Evolutionary conservation across 257 asterid genomes (phyloP).

Genomic region (Petunia secreta): DNA sequence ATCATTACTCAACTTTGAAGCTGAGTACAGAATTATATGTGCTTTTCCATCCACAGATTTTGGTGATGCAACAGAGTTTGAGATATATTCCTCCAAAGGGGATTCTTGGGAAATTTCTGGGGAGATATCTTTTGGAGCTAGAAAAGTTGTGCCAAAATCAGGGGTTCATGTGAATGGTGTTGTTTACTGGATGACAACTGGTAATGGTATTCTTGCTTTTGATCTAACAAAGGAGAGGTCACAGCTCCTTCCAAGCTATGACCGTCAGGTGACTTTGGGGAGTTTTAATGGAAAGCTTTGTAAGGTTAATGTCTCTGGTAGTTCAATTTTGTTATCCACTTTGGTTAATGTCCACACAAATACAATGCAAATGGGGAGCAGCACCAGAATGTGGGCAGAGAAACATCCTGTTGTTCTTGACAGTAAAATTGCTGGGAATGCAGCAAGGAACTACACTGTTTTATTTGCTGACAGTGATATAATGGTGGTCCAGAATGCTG

Average conservation of each 20-base stretch:
- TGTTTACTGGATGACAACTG: conserved; percentile 41
- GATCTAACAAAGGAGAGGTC: conserved; percentile 55
- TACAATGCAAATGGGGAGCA: conserved; percentile 43
- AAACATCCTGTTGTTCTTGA: conserved; percentile 28
- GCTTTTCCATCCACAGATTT: conserved; percentile 54
- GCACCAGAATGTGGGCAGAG: conserved; percentile 31
- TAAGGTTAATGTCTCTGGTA: conserved; percentile 24
- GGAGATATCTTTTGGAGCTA: conserved; percentile 49
- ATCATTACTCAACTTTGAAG: conserved; percentile 50
- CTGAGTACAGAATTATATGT: conserved; percentile 51
- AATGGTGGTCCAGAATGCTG: conserved; percentile 33
- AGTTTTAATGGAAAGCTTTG: conserved; percentile 47
- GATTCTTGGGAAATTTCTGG: conserved; percentile 53
- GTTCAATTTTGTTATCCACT: background rate
- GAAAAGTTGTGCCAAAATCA: conserved; percentile 25
- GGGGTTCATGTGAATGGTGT: conserved; percentile 51
- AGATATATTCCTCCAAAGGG: conserved; percentile 50
- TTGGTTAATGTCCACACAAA: conserved; percentile 40
- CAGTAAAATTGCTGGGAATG: conserved; percentile 20
- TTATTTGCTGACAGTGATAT: conserved; percentile 31
- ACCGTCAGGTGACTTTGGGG: conserved; percentile 27
- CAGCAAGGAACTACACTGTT: background rate
- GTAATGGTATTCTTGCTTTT: conserved; percentile 32
- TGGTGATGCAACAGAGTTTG: conserved; percentile 60
- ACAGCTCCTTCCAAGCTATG: conserved; percentile 26